Evolutionary conservation across 148 eudicot species (phyloP), one percentile per base, ranked within the genome.

Genomic region (Diospyros lotus): DNA sequence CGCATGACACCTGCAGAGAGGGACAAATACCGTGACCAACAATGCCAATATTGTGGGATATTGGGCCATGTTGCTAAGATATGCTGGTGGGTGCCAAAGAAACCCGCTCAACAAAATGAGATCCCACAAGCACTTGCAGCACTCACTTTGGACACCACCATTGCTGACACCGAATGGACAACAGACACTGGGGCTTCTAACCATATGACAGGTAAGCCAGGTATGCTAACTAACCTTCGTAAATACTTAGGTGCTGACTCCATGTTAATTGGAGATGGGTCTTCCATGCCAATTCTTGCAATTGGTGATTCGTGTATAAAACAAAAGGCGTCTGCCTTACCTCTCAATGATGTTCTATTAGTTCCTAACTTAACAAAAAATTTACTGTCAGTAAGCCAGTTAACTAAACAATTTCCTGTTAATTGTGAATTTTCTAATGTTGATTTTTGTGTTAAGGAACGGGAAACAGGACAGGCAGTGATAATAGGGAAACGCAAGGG

Each of bases 381-480:
- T 18, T 17, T 59, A n/a, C 39, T 59, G 0, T 59, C 5, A 4
- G 9, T n/a, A 6, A 59, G 63, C 9, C 63, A 59, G 9, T 18
- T 59, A 17, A 59, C 63, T 17, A 59, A 18, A 4, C 2, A 59
- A 17, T 59, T 17, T n/a, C 63, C 38, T 17, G 17, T 2, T 5
- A 1, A n/a, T 59, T 59, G 5, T 58, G 18, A 58, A 58, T 58
- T 58, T 9, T 58, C 62, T 58, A 3, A 14, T 2, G 18, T 2
- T 17, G 63, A 5, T 59, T 59, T 59, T 59, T 68, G 64, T 72
- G 64, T 59, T 38, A 72, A 72, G 66, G 66, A 59, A 55, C 65
- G 66, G 52, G 48, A 58, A 43, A 59, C 41, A 46, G 56, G 72
- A 0, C 56, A 42, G 2, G 4, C n/a, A 1, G 12, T 66, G 53